Base-by-base conservation (phyloP, 192 early-diverging fungal species). In the Backusella australiensis region DNA sequence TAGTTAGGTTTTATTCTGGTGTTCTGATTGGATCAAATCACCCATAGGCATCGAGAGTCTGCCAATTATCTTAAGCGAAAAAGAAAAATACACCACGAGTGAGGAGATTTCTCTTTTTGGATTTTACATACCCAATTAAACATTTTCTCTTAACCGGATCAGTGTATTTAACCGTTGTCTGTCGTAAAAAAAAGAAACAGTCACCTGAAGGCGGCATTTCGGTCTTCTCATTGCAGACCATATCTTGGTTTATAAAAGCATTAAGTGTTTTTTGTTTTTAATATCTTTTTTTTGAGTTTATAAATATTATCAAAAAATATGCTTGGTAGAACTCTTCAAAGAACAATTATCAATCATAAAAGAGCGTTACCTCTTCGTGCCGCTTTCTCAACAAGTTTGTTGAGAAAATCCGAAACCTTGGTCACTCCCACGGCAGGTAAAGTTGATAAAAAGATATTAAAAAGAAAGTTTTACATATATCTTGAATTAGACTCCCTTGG, bases 401-500 rank as follows among this genome's bases (percentile, higher is more conserved):
- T 52, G 12, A 52, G 49, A 52, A 52, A 52, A 14, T 15, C 42
- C 42, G 42, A 44, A 14, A 44, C 42, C 14, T 44, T 44, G 42
- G 42, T 44, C 12, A 44, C 42, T 44, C 42, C 42, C 14, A 44
- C 42, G 81, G 93, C 92, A 90, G 6, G 35, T 72, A 63, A 32
- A 32, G 32, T 32, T 32, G 32, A 32, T 32, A 32, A 32, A 32
- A 32, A 32, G 32, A 32, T 32, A 32, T 32, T 32, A 32, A 32
- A 35, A 46, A 63, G 9, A 14, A 49, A 49, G 17, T n/a, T 32
- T 32, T 32, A 32, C 29, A 32, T 32, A 32, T 32, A 32, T 32
- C 29, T 32, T 32, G 29, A 32, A 32, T 32, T 32, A 59, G 87
- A 86, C 35, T 85, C 86, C 0, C 79, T 90, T 6, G 89, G 89